Base-by-base conservation (phyloP, 352 stramenopile species). In the Phytophthora cactorum region DNA sequence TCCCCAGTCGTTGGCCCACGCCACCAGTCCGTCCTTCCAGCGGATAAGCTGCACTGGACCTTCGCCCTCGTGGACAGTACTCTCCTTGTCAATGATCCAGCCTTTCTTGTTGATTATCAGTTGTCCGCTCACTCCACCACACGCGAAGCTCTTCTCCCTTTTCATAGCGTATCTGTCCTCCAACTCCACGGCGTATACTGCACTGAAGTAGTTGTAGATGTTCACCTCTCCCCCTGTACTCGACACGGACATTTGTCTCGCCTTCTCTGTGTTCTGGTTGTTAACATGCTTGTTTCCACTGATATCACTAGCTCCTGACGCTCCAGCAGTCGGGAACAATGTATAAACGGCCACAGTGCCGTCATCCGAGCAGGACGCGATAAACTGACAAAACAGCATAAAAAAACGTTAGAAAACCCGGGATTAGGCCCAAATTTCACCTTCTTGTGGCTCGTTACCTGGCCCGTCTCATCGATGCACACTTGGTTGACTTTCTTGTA, bases 401-500 rank as follows among this genome's bases (percentile, higher is more conserved):
- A 49, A 38, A 44, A 63, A 32, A 52, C 3, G 45, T 60, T 7
- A 60, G 31, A 66, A 52, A 59, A 14, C 1, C 8, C 6, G 25
- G 14, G 55, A 61, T 34, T 60, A 22, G 22, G 22, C 22, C 22
- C 22, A 22, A 22, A 22, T 22, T 22, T 22, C 22, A 22, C 51
- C 22, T 22, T 1, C n/a, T 5, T 39, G 2, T 32, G 52, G 44
- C 17, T 58, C 14, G 22, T 39, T 60, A 84, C 79, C 68, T 87
- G 84, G 0, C 88, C 88, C 0, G 85, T 93, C 61, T 95, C 88
- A 58, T 95, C 88, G 45, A 95, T 91, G 59, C 79, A 90, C 52
- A 95, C 84, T 58, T 92, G 77, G 65, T 95, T 92, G 10, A 95
- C 88, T 55, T 93, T 93, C 68, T 95, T 95, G 74, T 93, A 93